Evolutionary conservation across 106 monocot species (phyloP), one percentile per base, ranked within the genome.

Genomic region (Dioscorea alata): DNA sequence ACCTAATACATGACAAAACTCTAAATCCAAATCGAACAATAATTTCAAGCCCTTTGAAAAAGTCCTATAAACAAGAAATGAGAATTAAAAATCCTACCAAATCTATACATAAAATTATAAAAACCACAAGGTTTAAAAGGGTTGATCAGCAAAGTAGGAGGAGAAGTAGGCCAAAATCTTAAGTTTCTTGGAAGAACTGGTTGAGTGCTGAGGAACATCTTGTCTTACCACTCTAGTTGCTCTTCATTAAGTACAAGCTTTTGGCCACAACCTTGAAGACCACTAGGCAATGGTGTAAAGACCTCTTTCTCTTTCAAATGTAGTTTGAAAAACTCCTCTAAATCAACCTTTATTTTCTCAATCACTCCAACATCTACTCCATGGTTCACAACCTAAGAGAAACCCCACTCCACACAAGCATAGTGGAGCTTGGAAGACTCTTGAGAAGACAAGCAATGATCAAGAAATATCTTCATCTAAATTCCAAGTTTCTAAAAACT

Each of bases 181-280:
- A 76, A 8, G 21, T 50, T 68, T 57, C 71, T 79, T 21, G 13
- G 0, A n/a, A 13, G 18, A 23, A 18, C 5, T 66, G 83, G 83
- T 50, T 53, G 70, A 15, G 79, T 59, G 4, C 21, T 65, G 28
- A 76, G 64, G 71, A 23, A 68, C 63, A 84, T 59, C 22, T 68
- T 59, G 19, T 84, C 83, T 23, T 71, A 61, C 83, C 83, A 84
- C 34, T 84, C 83, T 15, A 83, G 63, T 57, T 75, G 79, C 12
- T 75, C 79, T 23, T 71, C 34, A 13, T 74, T 79, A 2, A 70
- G 56, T 32, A 83, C 71, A 58, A 79, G 75, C 4, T 50, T 17
- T 21, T 83, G 78, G 56, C 79, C 83, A 59, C 75, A 83, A 7
- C 83, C 83, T 53, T 83, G 75, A 23, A 67, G 18, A 20, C 34